Evolutionary conservation across 106 monocot species (phyloP).

Genomic region (Alisma plantagoaquatica): DNA sequence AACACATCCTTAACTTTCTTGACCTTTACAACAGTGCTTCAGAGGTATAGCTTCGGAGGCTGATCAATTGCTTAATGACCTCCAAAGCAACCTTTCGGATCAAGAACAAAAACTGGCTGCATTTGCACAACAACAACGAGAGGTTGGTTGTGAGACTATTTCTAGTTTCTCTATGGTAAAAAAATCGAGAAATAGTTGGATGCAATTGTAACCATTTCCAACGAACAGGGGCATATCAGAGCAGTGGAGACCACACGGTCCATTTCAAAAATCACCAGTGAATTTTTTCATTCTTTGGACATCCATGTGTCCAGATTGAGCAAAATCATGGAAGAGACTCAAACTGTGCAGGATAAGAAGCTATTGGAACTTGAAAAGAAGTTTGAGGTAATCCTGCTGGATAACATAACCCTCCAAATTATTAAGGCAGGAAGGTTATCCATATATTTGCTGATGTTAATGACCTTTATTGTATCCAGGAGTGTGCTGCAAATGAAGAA

Average conservation of each 20-base stretch:
- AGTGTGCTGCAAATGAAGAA: conserved; percentile 90
- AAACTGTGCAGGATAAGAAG: conserved; percentile 34
- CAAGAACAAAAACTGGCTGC: conserved; percentile 48
- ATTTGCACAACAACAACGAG: conserved; percentile 54
- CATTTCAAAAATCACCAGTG: conserved; percentile 43
- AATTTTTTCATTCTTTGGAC: conserved; percentile 57
- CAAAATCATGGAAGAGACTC: conserved; percentile 60
- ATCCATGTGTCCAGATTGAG: conserved; percentile 35
- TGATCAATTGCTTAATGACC: conserved; percentile 46
- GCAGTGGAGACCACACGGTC: conserved; percentile 48
- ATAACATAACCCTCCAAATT: too few relatives aligned
- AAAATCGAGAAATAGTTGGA: too few relatives aligned
- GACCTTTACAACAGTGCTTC: conserved; percentile 31
- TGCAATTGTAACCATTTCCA: too few relatives aligned
- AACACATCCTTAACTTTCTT: background rate
- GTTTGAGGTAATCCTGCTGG: conserved; percentile 75
- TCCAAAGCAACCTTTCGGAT: conserved; percentile 32
- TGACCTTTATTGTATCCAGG: conserved; percentile 26
- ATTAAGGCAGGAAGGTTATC: too few relatives aligned
- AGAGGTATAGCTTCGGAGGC: conserved; percentile 43
- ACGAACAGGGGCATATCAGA: conserved; percentile 44
- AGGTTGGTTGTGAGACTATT: conserved; percentile 40
- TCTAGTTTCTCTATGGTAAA: too few relatives aligned
- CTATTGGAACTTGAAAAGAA: conserved; percentile 54
- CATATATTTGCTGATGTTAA: conserved; percentile 1